Conservation (phyloP, 805 yeast species). For the Metschnikowia peoriensis region DNA sequence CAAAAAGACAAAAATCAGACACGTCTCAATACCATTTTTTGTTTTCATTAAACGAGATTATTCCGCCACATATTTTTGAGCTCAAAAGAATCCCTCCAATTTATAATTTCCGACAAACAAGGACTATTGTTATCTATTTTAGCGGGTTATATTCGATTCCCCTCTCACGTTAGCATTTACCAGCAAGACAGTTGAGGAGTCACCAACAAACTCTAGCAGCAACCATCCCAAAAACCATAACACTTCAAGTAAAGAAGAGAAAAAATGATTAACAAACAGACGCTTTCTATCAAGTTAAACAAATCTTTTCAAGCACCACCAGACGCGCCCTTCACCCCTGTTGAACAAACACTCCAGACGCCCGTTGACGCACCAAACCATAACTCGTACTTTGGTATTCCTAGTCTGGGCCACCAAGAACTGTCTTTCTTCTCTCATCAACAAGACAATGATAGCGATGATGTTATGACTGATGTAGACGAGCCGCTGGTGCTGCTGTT, state of each 20-base stretch:
- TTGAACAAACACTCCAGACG: constrained; percentile 42
- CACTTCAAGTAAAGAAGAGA: background rate
- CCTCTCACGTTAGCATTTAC: no score
- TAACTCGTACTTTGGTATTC: constrained; percentile 10
- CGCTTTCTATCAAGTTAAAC: constrained; percentile 35
- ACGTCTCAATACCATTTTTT: constrained; percentile 3
- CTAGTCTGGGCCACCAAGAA: constrained; percentile 10
- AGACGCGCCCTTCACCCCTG: constrained; percentile 42
- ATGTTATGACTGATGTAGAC: constrained; percentile 40
- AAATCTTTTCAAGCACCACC: constrained; percentile 26
- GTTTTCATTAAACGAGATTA: background rate
- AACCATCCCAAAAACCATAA: no score
- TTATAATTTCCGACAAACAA: no score
- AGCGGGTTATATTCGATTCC: no score
- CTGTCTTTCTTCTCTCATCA: constrained; percentile 30
- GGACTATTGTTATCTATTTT: no score
- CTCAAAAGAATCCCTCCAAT: background rate
- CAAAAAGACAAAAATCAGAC: constrained; percentile 1
- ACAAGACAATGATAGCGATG: constrained; percentile 40
- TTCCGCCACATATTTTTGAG: background rate
- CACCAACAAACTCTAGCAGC: no score
- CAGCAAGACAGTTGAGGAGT: no score
- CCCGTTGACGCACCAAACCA: constrained; percentile 31
- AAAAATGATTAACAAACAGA: constrained; percentile 31
- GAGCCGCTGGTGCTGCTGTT: constrained; percentile 21